Conservation (phyloP, 352 stramenopile genomes). For the Aphanomyces cochlioides region DNA sequence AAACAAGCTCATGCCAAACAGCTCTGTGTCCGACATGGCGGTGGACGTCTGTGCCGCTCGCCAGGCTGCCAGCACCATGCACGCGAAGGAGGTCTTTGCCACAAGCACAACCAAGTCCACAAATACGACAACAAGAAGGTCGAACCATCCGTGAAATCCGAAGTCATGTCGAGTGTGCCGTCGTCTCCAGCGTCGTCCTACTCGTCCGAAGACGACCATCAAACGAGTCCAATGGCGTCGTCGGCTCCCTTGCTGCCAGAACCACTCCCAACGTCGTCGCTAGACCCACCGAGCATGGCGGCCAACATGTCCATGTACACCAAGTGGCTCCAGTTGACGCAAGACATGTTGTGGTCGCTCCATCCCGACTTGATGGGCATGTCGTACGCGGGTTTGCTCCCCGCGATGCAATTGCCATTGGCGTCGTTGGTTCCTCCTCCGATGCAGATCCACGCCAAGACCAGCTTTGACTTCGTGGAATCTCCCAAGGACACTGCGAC, state of each 20-base stretch:
- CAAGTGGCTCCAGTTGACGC: conserved; percentile 20
- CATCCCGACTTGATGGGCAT: conserved; percentile 19
- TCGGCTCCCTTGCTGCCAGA: too few species aligned
- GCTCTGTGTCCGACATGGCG: conserved; percentile 26
- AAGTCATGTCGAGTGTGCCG: not conserved
- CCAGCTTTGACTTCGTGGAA: not conserved
- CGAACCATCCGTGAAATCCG: not conserved
- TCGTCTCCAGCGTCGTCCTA: not conserved
- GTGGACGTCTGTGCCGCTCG: conserved; percentile 18
- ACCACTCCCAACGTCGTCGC: not conserved
- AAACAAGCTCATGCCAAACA: conserved; percentile 28
- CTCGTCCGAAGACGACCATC: not conserved
- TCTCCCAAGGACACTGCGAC: not conserved
- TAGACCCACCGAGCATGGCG: not conserved
- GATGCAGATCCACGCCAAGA: not conserved
- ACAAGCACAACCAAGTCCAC: conserved; percentile 24
- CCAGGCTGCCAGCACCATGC: conserved; percentile 26
- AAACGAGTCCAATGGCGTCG: not conserved
- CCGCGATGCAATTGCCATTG: not conserved
- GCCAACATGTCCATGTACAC: not conserved
- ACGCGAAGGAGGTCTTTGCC: conserved; percentile 20
- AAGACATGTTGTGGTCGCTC: conserved; percentile 13
- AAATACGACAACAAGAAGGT: not conserved
- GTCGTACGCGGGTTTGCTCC: conserved; percentile 10
- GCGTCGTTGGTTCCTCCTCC: not conserved